phyloP scores from a whole-genome alignment of 371 early-diverging fungal species.

The Rhizopus sp. region DNA sequence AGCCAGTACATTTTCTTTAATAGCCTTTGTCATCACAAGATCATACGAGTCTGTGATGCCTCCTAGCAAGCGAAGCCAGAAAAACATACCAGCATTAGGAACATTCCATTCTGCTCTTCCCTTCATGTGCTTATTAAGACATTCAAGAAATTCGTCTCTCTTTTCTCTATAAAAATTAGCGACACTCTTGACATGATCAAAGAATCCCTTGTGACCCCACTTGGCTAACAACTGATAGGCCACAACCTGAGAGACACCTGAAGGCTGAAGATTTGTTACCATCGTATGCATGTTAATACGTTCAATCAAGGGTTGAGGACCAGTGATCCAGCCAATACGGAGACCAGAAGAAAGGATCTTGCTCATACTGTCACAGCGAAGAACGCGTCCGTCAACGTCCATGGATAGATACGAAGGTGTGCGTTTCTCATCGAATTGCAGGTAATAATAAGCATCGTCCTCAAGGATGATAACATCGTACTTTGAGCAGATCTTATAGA shows the following conservation, averaged over 20 bases:
- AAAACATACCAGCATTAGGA: conserved; percentile 82
- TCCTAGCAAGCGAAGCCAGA: conserved; percentile 73
- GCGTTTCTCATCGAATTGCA: conserved; percentile 49
- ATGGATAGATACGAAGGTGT: conserved; percentile 73
- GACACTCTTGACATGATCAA: conserved; percentile 62
- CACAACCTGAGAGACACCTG: conserved; percentile 74
- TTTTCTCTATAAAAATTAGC: conserved; percentile 63
- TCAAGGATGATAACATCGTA: conserved; percentile 71
- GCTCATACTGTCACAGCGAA: conserved; percentile 84
- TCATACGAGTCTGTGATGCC: conserved; percentile 67
- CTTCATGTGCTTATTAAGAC: conserved; percentile 56
- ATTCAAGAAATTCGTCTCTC: conserved; percentile 61
- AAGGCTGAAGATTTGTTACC: conserved; percentile 74
- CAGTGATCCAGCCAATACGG: conserved; percentile 78
- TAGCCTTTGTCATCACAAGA: conserved; percentile 65
- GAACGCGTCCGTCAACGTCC: conserved; percentile 78
- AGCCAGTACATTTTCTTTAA: conserved; percentile 70
- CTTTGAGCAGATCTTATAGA: conserved; percentile 62
- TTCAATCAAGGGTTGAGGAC: conserved; percentile 67
- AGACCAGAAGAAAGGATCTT: conserved; percentile 81
- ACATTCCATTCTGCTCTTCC: conserved; percentile 70
- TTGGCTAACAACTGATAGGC: conserved; percentile 54
- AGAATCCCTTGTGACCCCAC: conserved; percentile 74
- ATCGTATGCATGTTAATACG: conserved; percentile 73
- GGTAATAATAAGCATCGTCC: conserved; percentile 82